Evolutionary conservation across 139 green algal genomes (phyloP).

Genomic region (Picocystis salinarum): DNA sequence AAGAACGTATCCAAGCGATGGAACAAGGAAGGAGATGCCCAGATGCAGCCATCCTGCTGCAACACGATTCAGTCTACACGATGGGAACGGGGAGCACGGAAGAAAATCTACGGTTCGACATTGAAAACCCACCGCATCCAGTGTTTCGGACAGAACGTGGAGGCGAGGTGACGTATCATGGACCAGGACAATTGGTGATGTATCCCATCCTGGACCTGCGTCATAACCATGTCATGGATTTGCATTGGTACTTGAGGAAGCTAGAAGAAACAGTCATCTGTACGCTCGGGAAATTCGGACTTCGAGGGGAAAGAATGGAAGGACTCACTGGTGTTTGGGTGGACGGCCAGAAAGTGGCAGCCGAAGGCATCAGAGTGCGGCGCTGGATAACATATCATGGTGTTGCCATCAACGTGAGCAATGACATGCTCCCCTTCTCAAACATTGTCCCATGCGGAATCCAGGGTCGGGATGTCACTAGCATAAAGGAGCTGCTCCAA

Average conservation of each 20-base stretch:
- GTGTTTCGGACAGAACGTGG: constrained; percentile 45
- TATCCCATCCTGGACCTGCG: constrained; percentile 61
- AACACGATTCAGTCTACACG: constrained; percentile 57
- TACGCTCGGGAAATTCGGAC: constrained; percentile 14
- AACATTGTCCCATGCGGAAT: constrained; percentile 63
- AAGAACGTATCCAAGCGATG: not conserved
- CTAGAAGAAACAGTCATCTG: constrained; percentile 24
- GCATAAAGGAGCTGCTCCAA: too few relatives aligned
- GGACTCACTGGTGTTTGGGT: constrained; percentile 63
- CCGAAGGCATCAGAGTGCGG: constrained; percentile 43
- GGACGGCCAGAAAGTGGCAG: constrained; percentile 39
- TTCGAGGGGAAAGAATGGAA: constrained; percentile 23
- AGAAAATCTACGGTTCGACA: constrained; percentile 44
- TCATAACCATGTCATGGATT: constrained; percentile 22
- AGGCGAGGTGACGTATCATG: constrained; percentile 64
- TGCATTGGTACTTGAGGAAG: constrained; percentile 58
- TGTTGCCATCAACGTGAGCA: constrained; percentile 48
- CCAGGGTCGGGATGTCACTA: too few relatives aligned
- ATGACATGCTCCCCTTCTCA: constrained; percentile 33
- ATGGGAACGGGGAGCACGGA: constrained; percentile 26
- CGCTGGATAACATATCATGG: constrained; percentile 62
- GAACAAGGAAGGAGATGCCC: not conserved
- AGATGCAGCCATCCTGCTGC: constrained; percentile 27
- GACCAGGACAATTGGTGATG: constrained; percentile 47
- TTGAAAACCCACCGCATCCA: constrained; percentile 17